Conservation (phyloP, 192 early-diverging fungal genomes). For the Entomortierella parvispora region DNA sequence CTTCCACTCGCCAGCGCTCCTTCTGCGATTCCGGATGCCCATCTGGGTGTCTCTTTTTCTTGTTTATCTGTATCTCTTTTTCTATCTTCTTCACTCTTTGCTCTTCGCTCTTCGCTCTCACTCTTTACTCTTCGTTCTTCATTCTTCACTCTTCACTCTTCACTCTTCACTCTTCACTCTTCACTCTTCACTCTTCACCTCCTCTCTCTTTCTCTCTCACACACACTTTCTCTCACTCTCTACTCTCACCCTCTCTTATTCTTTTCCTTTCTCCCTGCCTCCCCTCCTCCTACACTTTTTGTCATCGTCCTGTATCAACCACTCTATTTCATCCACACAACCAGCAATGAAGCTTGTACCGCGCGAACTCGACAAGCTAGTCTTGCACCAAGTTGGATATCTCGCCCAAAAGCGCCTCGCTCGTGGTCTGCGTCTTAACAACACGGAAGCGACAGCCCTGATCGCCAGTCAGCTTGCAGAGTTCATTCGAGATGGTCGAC, state of each 20-base stretch:
- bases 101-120: neutral
- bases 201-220: neutral
- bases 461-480: constrained; percentile 89
- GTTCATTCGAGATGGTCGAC: constrained; percentile 88
- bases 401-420: constrained; percentile 93
- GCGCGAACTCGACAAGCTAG: constrained; percentile 94
- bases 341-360: constrained; percentile 81
- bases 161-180: too few relatives aligned
- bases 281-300: neutral
- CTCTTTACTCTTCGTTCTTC: neutral
- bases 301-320: neutral
- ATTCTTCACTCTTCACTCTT: neutral
- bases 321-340: too few relatives aligned
- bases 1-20: constrained; percentile 1
- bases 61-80: neutral
- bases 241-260: neutral
- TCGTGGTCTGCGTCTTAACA: constrained; percentile 89
- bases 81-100: neutral
- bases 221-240: neutral
- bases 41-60: neutral
- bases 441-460: constrained; percentile 88
- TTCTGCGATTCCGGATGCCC: neutral
- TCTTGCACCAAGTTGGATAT: constrained; percentile 85
- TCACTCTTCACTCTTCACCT: too few relatives aligned
- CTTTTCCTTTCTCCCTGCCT: neutral